phyloP scores from a whole-genome alignment of 163 green algal species.

The Picocystis sp. region DNA sequence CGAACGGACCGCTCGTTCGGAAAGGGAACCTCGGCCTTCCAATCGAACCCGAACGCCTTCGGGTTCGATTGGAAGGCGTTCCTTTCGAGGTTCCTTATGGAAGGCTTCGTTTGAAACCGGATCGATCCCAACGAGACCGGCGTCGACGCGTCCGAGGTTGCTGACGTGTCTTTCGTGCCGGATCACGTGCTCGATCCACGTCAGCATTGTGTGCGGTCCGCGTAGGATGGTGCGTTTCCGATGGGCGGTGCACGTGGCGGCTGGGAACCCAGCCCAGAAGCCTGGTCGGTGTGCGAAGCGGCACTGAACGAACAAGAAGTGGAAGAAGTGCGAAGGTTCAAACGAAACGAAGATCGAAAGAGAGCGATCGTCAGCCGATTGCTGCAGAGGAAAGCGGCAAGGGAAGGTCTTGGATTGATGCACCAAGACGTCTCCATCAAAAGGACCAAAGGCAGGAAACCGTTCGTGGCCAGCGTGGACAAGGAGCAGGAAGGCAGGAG shows the following conservation, averaged over 20 bases:
- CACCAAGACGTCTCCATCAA: conserved; percentile 16
- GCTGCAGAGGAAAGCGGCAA: conserved; percentile 19
- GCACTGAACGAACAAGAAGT: conserved; percentile 13
- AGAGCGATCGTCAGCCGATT: conserved; percentile 31
- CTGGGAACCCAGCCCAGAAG: conserved; percentile 9
- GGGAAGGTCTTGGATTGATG: conserved; percentile 9
- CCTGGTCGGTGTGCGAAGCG: conserved; percentile 17
- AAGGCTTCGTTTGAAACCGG: too few relatives aligned
- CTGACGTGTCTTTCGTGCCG: too few relatives aligned
- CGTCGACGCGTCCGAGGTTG: too few relatives aligned
- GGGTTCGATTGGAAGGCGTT: too few relatives aligned
- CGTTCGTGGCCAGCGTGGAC: conserved; percentile 20
- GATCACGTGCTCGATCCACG: too few relatives aligned
- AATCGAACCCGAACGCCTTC: too few relatives aligned
- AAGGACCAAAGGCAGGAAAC: conserved; percentile 37
- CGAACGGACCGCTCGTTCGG: too few relatives aligned
- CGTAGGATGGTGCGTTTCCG: conserved; percentile 11
- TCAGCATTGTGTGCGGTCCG: too few relatives aligned
- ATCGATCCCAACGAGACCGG: too few relatives aligned
- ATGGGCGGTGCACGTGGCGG: conserved; percentile 15
- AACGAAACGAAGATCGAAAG: conserved; percentile 28
- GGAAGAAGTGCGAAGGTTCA: conserved; percentile 9
- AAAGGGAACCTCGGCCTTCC: too few relatives aligned
- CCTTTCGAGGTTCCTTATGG: too few relatives aligned
- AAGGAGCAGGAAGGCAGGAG: neutral